Evolutionary conservation across 2,329 filamentous ascomycete species (phyloP), one percentile per base, ranked within the genome.

Genomic region (Claviceps sp.): DNA sequence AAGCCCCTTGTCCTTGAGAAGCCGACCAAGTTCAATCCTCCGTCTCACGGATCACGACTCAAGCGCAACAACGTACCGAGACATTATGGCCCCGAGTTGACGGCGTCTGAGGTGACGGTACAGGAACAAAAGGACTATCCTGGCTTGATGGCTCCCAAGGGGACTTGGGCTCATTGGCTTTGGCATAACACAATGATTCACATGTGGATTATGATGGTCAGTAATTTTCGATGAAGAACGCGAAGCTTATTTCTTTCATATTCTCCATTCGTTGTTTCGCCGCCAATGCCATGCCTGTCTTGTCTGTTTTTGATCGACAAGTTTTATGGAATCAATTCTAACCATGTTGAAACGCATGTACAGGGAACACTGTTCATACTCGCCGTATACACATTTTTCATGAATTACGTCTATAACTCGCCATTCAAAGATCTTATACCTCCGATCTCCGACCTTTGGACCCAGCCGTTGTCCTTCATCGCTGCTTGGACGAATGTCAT

Each of bases 1-100:
- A 85, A 84, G 26, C 44, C 80, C 38, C 76, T 83, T 55, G 78
- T 88, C 5, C 82, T 98, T 57, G 87, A 87, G 61, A 88, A 96
- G 68, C 91, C 91, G 24, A 78, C 86, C 62, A 86, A 84, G 65
- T 97, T 95, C 75, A 87, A 87, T 47, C 91, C 93, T 2, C 93
- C 93, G 0, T 97, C 91, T 0, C 93, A 97, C 67, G 84, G 86
- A 13, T 73, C 85, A 22, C 76, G 85, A 6, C 76, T 88, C 37
- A 75, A 78, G 51, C 74, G 76, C 57, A 65, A 64, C 68, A 67
- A 63, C 26, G 66, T 72, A 6, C 82, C 84, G 34, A 75, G 77
- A 60, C 81, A 84, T 66, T 95, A 94, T 64, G 89, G 88, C 40
- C 86, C 88, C 18, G 70, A 79, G 22, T 70, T 89, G 55, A 82